Base-by-base conservation (phyloP, 2,329 filamentous ascomycete species). In the Tricladium varicosporioides region DNA sequence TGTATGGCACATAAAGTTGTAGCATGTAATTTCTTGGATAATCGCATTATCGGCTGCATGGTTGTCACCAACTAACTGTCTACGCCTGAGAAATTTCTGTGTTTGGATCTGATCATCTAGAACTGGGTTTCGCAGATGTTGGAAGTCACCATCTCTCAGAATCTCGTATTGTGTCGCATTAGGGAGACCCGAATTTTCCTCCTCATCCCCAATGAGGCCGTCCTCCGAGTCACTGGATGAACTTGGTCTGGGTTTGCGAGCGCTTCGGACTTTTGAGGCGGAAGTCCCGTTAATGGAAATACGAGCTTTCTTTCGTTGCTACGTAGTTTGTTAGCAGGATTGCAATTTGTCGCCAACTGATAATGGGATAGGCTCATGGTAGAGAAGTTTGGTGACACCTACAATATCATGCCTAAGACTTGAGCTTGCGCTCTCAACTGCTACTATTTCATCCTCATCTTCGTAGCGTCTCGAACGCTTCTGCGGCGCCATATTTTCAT, bases 1-100 rank as follows among this genome's bases (percentile, higher is more conserved):
- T 46, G 85, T 79, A 71, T 99, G 94, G 68, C 93, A 97, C 94
- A 97, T 97, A 74, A 97, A 97, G 71, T 97, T 97, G 65, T 85
- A 83, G 71, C 92, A 95, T 40, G 86, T 88, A 54, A 97, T 88
- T 61, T 87, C 87, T 71, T 96, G 88, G 48, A 97, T 88, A 54
- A 97, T 93, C 1, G 91, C 92, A 65, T 89, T 87, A 42, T 95
- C 88, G 0, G 91, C 87, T 1, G 88, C 83, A 42, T 84, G 79
- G 65, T 96, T 97, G 18, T 89, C 80, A 11, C 83, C 82, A 53
- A 82, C 73, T 40, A 72, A 74, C 72, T 67, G 46, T 76, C 72
- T 53, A 71, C 71, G 66, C 77, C 78, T 68, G 53, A 71, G 51
- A 19, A 90, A 76, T 27, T 81, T 80, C 68, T 89, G 85, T 9